Evolutionary conservation across 192 early-diverging fungal species (phyloP), one percentile per base, ranked within the genome.

Genomic region (Coemansia sp.): DNA sequence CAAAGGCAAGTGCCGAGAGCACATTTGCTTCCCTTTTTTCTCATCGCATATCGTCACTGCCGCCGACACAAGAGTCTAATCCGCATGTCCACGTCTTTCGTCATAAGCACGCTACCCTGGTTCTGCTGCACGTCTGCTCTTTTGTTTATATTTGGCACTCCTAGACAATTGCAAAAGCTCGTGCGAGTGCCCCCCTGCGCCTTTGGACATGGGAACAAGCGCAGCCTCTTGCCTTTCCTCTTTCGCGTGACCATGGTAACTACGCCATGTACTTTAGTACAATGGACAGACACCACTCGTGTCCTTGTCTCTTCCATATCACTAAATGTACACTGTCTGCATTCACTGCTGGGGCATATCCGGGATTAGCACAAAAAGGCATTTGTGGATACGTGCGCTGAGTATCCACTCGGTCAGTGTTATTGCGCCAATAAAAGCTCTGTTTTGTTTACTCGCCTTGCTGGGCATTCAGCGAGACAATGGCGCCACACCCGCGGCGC

Each of bases 231-330:
- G 43, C 46, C 6, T 6, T 14, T 50, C 24, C 26, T 15, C 27
- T 50, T 50, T 29, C 26, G 26, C 46, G 46, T 50, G 22, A 50
- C 46, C 46, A 50, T 24, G 46, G 46, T 50, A 50, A 50, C 46
- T 14, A n/a, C 18, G 18, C 3, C n/a, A 9, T 43, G 41, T 8
- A 11, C 11, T 48, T 3, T 24, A 27, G 24, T 24, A 26, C 24
- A 32, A 32, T 32, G 29, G 29, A 7, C 29, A 4, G 29, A 32
- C 7, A 32, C 7, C 29, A 0, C 24, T 48, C 22, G 4, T 14
- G 14, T 10, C 7, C 26, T 9, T 11, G 9, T 19, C 7, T 26
- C 12, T 19, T 11, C 46, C 12, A 48, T 12, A 27, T 48, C 14
- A 26, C 46, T 26, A 48, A 48, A 24, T 48, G 15, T 21, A 43